Conservation (phyloP, 2,329 filamentous ascomycete species). For the Nothopassalora personata region DNA sequence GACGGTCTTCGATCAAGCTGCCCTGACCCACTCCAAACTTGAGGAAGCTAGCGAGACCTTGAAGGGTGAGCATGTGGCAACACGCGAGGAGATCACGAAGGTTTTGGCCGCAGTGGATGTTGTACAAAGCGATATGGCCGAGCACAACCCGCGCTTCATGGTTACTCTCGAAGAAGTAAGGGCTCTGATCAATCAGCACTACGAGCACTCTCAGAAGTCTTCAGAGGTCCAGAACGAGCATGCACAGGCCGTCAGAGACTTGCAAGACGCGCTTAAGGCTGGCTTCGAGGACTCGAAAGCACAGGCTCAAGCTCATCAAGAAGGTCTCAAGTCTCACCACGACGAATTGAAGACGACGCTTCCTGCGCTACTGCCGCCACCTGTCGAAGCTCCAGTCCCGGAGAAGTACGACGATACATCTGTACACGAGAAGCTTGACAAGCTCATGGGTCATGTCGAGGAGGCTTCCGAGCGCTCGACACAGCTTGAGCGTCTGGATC, state of each 20-base stretch:
- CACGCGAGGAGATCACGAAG: slow-evolving; percentile 73
- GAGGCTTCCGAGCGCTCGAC: slow-evolving; percentile 63
- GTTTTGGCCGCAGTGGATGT: slow-evolving; percentile 67
- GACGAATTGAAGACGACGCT: slow-evolving; percentile 40
- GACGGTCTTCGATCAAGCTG: slow-evolving; percentile 76
- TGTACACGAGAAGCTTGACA: slow-evolving; percentile 43
- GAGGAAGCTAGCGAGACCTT: slow-evolving; percentile 69
- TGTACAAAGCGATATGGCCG: slow-evolving; percentile 70
- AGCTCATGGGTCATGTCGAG: slow-evolving; percentile 58
- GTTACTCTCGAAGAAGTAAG: slow-evolving; percentile 83
- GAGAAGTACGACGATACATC: slow-evolving; percentile 62
- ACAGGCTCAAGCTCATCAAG: slow-evolving; percentile 22
- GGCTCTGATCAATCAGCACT: slow-evolving; percentile 75
- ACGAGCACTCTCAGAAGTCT: slow-evolving; percentile 71
- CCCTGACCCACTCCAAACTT: slow-evolving; percentile 68
- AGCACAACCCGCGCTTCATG: slow-evolving; percentile 84
- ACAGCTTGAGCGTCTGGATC: slow-evolving; percentile 76
- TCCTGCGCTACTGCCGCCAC: slow-evolving; percentile 42
- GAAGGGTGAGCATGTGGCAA: slow-evolving; percentile 75
- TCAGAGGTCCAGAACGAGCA: slow-evolving; percentile 33
- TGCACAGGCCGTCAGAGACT: slow-evolving; percentile 40
- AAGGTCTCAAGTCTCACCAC: slow-evolving; percentile 35
- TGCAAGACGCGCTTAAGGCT: slow-evolving; percentile 39
- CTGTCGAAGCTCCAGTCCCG: slow-evolving; percentile 30
- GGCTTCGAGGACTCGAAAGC: slow-evolving; percentile 41